Conservation (phyloP, 2,329 filamentous ascomycete genomes). For the Moelleriella libera region DNA sequence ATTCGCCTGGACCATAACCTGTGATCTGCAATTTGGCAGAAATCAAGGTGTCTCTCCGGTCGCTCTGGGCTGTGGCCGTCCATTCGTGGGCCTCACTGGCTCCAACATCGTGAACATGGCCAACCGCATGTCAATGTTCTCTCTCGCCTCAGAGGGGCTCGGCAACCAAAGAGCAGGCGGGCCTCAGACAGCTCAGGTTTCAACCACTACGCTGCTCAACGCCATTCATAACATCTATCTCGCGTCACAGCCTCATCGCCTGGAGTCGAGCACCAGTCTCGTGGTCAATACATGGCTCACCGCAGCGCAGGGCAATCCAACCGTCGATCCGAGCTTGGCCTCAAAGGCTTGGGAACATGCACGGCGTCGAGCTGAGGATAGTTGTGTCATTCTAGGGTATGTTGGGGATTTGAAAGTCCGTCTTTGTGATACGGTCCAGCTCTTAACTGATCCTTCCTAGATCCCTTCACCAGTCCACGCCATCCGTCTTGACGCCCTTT, state of each 20-base stretch:
- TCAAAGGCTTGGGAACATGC: slow-evolving; percentile 92
- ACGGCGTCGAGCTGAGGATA: slow-evolving; percentile 84
- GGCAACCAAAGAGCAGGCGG: slow-evolving; percentile 42
- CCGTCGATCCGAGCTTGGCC: slow-evolving; percentile 66
- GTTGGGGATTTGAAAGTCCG: slow-evolving; percentile 12
- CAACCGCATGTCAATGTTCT: slow-evolving; percentile 56
- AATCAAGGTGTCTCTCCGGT: background rate
- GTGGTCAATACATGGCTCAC: slow-evolving; percentile 95
- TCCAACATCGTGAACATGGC: slow-evolving; percentile 30
- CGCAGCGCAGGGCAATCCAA: slow-evolving; percentile 54
- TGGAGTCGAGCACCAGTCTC: slow-evolving; percentile 82
- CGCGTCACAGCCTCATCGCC: slow-evolving; percentile 64
- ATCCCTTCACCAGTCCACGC: slow-evolving; percentile 77
- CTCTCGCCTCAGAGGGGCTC: slow-evolving; percentile 48
- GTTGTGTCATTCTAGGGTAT: slow-evolving; percentile 79
- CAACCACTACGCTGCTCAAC: slow-evolving; percentile 86
- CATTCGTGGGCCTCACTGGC: slow-evolving; percentile 17
- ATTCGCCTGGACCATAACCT: no score
- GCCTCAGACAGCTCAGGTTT: slow-evolving; percentile 66
- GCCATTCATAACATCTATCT: slow-evolving; percentile 81
- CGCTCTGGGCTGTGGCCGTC: slow-evolving; percentile 21
- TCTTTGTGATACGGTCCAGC: no score
- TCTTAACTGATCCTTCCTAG: slow-evolving; percentile 29
- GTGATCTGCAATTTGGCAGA: background rate
- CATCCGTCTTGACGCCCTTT: slow-evolving; percentile 72